phyloP scores from a whole-genome alignment of 2,329 filamentous ascomycete genomes.

The Didymella pinodella region DNA sequence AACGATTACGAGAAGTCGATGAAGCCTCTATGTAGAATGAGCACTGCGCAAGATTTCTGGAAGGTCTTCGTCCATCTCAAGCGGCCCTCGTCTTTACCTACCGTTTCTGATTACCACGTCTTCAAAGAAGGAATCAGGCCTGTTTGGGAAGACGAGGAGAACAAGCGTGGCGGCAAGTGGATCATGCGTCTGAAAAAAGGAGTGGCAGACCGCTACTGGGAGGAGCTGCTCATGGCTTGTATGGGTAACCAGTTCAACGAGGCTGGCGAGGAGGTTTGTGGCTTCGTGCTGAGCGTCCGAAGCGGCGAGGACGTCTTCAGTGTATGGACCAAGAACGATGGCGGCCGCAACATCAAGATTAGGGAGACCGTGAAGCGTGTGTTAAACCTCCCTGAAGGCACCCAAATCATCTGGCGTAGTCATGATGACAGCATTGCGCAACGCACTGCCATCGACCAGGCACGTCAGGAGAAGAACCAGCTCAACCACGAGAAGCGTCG shows the following conservation, averaged over 20 bases:
- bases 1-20: slow-evolving; percentile 98
- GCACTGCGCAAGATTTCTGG: slow-evolving; percentile 90
- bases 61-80: slow-evolving; percentile 87
- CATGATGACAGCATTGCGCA: slow-evolving; percentile 97
- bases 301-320: slow-evolving; percentile 97
- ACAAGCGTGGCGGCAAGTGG: slow-evolving; percentile 97
- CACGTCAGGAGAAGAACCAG: slow-evolving; percentile 80
- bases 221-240: slow-evolving; percentile 88
- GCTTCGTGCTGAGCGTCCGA: slow-evolving; percentile 90
- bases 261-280: slow-evolving; percentile 91
- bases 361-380: slow-evolving; percentile 94
- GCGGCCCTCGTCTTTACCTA: slow-evolving; percentile 83
- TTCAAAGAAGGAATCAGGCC: slow-evolving; percentile 97
- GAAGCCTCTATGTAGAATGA: slow-evolving; percentile 81
- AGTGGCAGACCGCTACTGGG: slow-evolving; percentile 95
- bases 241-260: slow-evolving; percentile 95
- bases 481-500: slow-evolving; percentile 55
- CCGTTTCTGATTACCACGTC: slow-evolving; percentile 96
- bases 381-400: slow-evolving; percentile 84
- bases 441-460: slow-evolving; percentile 87
- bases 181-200: slow-evolving; percentile 97
- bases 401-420: slow-evolving; percentile 92
- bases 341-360: slow-evolving; percentile 93
- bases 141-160: slow-evolving; percentile 98
- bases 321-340: slow-evolving; percentile 95